Base-by-base conservation (phyloP, 192 early-diverging fungal species). In the Linnemannia elongata region DNA sequence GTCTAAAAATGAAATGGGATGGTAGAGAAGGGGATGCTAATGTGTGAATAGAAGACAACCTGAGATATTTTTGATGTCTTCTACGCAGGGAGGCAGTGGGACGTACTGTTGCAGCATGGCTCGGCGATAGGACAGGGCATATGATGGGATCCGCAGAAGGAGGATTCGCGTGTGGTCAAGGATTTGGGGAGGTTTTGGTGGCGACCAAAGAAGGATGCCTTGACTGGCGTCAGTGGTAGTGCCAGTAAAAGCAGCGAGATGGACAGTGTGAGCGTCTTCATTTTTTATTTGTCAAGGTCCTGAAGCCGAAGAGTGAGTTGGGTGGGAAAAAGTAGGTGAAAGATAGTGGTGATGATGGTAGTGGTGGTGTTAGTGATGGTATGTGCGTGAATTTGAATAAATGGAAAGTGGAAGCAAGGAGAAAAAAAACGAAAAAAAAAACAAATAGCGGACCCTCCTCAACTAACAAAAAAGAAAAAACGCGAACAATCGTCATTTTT, bases 41-140 rank as follows among this genome's bases (percentile, higher is more conserved):
- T 27, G 57, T n/a, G n/a, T 66, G 60, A 66, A 30, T 33, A 33
- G 35, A 10, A 33, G 22, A 74, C 13, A 41, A 17, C 22, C 30
- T 6, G 30, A 35, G 27, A 2, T 39, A 27, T 39, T 30, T 2
- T 49, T 4, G 45, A 0, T 39, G 22, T 57, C 47, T 22, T 73
- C n/a, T 27, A 17, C 15, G 38, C n/a, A 60, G 22, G 9, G 9
- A 0, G 33, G 18, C 15, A 55, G 41, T n/a, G 4, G 33, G 8
- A 76, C 70, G 52, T 86, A 86, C 84, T 86, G 70, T 86, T 86
- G 75, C 84, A 86, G 24, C 84, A 86, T 10, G 84, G 84, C 30
- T 86, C 84, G 20, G 78, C 36, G 22, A 42, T 69, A 13, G 74
- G 44, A 57, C 84, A 86, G 6, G 84, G 84, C 78, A 86, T 77